These are phyloP conservation scores for Rubia peregrina DNA, from an alignment of 305 asterid species.

Conservation along the genomic window DNA sequence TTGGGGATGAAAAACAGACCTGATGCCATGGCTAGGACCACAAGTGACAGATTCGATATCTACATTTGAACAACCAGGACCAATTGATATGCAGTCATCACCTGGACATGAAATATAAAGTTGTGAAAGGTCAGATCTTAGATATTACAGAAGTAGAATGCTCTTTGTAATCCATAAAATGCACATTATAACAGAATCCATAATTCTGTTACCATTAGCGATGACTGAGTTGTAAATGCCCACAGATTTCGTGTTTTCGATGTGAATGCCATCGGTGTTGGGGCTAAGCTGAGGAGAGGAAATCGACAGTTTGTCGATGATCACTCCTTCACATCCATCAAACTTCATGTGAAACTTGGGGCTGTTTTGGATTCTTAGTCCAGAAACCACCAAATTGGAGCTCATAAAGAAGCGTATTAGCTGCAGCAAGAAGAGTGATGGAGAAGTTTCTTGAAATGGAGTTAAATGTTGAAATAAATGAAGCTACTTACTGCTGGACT, in stretches of 20 bases:
- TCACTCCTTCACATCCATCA: conserved; percentile 73
- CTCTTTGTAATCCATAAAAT: too few species aligned
- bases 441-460: background rate
- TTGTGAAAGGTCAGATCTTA: background rate
- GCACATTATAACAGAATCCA: background rate
- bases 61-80: conserved; percentile 75
- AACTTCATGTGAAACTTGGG: conserved; percentile 91
- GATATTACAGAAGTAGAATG: background rate
- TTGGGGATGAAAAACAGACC: conserved; percentile 28
- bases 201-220: conserved; percentile 42
- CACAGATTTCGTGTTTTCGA: conserved; percentile 65
- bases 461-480: background rate
- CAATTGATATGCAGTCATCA: conserved; percentile 93
- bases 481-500: conserved; percentile 76
- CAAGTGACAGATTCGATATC: conserved; percentile 73
- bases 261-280: conserved; percentile 88
- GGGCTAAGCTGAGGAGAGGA: conserved; percentile 90
- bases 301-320: conserved; percentile 55
- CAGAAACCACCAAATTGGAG: conserved; percentile 61
- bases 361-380: conserved; percentile 69
- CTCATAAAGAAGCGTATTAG: conserved; percentile 86
- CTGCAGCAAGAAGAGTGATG: conserved; percentile 29
- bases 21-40: conserved; percentile 99
- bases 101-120: conserved; percentile 34
- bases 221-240: conserved; percentile 78